Percentiles rank a stretch among this genome's conserved stretches.
These are phyloP conservation scores for Olyra latifolia DNA, from an alignment of 176 grass and related monocot genomes.

Conservation along the genomic window DNA sequence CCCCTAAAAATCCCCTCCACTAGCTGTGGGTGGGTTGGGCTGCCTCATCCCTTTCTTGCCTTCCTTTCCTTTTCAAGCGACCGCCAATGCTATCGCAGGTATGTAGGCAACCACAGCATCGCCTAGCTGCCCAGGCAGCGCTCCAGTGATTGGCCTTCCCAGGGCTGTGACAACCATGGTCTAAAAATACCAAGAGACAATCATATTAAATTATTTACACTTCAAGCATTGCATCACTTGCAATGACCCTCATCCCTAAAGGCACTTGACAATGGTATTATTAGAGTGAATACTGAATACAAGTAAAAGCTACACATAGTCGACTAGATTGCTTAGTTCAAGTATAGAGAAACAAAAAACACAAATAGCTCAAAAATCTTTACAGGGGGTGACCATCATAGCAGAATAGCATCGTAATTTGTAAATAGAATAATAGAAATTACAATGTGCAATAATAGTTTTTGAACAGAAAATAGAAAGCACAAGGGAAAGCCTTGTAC, in stretches of 20 bases:
- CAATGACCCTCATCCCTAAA: not conserved
- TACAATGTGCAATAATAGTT: not conserved
- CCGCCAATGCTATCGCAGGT: not conserved
- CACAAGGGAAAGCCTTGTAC: slow-evolving; percentile 5
- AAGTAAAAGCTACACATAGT: not conserved
- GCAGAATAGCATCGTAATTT: slow-evolving; percentile 15
- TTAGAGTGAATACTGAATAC: not conserved
- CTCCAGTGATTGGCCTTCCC: no score
- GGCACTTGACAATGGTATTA: slow-evolving; percentile 2
- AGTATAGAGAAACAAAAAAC: not conserved
- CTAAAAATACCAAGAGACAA: not conserved
- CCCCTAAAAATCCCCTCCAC: not conserved
- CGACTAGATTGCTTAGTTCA: not conserved
- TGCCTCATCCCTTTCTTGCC: not conserved
- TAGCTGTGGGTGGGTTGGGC: not conserved
- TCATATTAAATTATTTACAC: not conserved
- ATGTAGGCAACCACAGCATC: not conserved
- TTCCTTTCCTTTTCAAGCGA: not conserved
- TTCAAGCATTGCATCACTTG: not conserved
- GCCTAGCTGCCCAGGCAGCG: no score
- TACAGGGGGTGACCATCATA: not conserved
- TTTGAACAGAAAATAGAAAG: not conserved
- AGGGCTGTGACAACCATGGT: no score
- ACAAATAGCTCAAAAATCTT: not conserved
- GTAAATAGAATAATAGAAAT: slow-evolving; percentile 30